Evolutionary conservation across 139 green algal species (phyloP).

Genomic region (Edaphochlamys debaryana): DNA sequence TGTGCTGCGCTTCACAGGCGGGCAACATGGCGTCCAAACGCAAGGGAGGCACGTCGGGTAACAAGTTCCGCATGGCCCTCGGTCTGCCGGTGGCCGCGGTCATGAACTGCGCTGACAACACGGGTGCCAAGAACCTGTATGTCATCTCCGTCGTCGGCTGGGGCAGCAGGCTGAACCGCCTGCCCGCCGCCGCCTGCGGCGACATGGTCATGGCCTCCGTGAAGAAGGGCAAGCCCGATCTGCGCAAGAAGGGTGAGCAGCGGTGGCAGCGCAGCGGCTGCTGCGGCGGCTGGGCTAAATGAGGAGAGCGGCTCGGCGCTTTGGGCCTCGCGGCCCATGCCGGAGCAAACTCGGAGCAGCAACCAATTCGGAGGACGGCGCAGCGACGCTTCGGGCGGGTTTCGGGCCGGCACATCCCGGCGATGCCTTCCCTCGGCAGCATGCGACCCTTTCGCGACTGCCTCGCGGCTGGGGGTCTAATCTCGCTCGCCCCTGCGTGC

Average conservation of each 20-base stretch:
- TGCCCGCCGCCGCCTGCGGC: constrained; percentile 88
- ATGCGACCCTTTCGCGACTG: too few relatives aligned
- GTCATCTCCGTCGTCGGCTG: constrained; percentile 95
- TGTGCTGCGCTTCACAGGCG: too few relatives aligned
- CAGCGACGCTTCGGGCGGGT: background rate
- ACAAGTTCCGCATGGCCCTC: constrained; percentile 99
- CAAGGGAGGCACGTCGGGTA: constrained; percentile 77
- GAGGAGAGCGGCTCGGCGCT: too few relatives aligned
- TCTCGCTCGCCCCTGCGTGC: background rate
- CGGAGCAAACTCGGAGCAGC: background rate
- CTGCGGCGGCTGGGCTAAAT: constrained; percentile 8
- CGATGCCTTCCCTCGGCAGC: too few relatives aligned
- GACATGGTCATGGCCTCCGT: constrained; percentile 99
- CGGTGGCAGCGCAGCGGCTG: background rate
- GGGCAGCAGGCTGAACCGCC: constrained; percentile 95
- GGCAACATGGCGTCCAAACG: constrained; percentile 63
- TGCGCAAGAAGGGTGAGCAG: constrained; percentile 96
- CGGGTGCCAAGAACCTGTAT: constrained; percentile 99
- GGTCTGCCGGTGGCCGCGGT: constrained; percentile 95
- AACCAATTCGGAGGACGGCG: background rate
- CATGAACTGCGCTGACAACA: constrained; percentile 99
- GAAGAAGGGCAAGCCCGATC: constrained; percentile 99
- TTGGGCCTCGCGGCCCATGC: too few relatives aligned
- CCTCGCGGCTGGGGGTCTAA: too few relatives aligned
- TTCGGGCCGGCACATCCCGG: too few relatives aligned